Conservation (phyloP, 345 rosid species). For the Litchi chinensis region DNA sequence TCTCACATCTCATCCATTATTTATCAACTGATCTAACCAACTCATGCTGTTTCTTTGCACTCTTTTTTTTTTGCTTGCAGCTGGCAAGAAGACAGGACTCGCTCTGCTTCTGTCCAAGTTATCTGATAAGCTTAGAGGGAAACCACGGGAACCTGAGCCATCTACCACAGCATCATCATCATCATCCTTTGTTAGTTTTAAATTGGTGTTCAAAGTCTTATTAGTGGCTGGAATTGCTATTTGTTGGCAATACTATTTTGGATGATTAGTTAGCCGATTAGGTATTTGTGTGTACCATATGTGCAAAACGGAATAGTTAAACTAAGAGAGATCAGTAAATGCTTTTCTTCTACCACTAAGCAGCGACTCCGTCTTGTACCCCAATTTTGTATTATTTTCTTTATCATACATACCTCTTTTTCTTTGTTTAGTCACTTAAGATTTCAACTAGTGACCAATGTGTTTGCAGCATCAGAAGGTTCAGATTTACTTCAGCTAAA, state of each 20-base stretch:
- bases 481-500: not conserved
- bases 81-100: constrained; percentile 49
- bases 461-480: not conserved
- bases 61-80: constrained; percentile 30
- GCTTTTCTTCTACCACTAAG: constrained; percentile 4
- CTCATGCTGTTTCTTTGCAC: constrained; percentile 3
- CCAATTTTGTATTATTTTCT: constrained; percentile 17
- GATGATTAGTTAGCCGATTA: constrained; percentile 19
- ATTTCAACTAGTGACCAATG: not conserved
- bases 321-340: not conserved
- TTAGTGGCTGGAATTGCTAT: constrained; percentile 65
- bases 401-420: not conserved
- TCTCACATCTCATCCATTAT: not conserved
- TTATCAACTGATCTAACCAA: not conserved
- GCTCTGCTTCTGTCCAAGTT: constrained; percentile 48
- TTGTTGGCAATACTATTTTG: constrained; percentile 65
- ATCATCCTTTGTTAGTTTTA: constrained; percentile 44
- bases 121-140: constrained; percentile 63
- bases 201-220: constrained; percentile 52
- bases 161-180: constrained; percentile 17
- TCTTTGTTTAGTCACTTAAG: not conserved
- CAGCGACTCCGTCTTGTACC: not conserved
- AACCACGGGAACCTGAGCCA: constrained; percentile 32
- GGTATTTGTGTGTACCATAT: constrained; percentile 27
- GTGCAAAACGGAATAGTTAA: constrained; percentile 7